Conservation (phyloP, 306 rosid species). For the Trichosanthes truncata region DNA sequence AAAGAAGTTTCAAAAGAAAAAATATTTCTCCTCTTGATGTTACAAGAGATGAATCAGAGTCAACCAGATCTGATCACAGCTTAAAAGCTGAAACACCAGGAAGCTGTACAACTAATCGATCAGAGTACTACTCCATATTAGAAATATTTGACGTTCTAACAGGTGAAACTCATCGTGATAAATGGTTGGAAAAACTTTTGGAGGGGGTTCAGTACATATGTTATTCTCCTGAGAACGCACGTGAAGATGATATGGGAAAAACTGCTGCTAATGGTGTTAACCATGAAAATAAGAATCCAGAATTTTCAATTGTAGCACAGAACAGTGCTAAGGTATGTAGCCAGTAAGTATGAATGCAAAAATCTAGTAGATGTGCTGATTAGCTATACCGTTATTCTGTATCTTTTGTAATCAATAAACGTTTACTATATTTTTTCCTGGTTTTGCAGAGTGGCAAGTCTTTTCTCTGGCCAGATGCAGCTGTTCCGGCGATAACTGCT, state of each 20-base stretch:
- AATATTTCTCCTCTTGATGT: constrained; percentile 59
- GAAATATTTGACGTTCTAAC: constrained; percentile 42
- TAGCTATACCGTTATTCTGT: not conserved
- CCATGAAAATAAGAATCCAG: constrained; percentile 28
- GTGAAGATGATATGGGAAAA: constrained; percentile 38
- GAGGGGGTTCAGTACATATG: constrained; percentile 47
- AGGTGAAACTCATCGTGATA: constrained; percentile 72
- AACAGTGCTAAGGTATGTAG: constrained; percentile 48
- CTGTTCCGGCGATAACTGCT: constrained; percentile 57
- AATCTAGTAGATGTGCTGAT: not conserved
- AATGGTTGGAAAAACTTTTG: constrained; percentile 82
- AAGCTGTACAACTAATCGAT: constrained; percentile 31
- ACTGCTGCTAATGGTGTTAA: constrained; percentile 26
- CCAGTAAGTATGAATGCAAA: not conserved
- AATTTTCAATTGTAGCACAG: constrained; percentile 25
- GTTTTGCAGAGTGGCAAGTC: constrained; percentile 40
- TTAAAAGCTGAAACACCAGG: constrained; percentile 70
- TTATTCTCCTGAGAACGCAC: constrained; percentile 25
- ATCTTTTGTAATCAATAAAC: not conserved
- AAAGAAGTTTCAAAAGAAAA: constrained; percentile 52
- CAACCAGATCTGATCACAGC: constrained; percentile 37
- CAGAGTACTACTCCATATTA: constrained; percentile 51
- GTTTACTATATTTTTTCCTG: not conserved
- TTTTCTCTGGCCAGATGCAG: constrained; percentile 85
- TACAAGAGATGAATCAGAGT: constrained; percentile 54